Conservation (phyloP, 805 yeast genomes). For the Candida krabiensis region DNA sequence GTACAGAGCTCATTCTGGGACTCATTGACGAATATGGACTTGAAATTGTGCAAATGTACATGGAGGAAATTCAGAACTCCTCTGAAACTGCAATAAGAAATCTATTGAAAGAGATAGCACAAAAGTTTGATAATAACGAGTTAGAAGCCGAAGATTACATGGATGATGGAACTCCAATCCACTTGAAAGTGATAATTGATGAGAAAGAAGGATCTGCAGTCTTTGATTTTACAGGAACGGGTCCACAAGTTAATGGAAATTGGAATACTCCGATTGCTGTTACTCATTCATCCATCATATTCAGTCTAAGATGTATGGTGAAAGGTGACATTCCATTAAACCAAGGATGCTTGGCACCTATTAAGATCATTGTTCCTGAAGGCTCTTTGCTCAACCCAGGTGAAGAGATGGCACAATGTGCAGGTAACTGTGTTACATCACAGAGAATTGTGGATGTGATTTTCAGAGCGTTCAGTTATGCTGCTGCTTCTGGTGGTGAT, state of each 20-base stretch:
- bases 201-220: constrained; percentile 41
- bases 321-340: constrained; percentile 53
- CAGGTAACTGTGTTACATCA: constrained; percentile 68
- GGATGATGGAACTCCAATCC: constrained; percentile 52
- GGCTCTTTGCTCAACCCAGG: constrained; percentile 34
- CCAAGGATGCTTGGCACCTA: constrained; percentile 45
- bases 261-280: constrained; percentile 57
- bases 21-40: constrained; percentile 44
- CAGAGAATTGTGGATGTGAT: constrained; percentile 85
- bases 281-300: constrained; percentile 54
- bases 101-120: constrained; percentile 46
- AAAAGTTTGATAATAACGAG: constrained; percentile 22
- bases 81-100: constrained; percentile 68
- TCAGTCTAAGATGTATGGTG: constrained; percentile 49
- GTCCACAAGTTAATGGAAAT: constrained; percentile 50
- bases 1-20: constrained; percentile 43
- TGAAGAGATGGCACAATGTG: constrained; percentile 42
- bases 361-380: constrained; percentile 28
- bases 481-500: constrained; percentile 89
- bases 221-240: constrained; percentile 54
- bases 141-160: constrained; percentile 45
- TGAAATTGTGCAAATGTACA: constrained; percentile 44
- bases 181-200: constrained; percentile 41
- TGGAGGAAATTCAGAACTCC: constrained; percentile 71
- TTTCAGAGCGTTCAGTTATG: constrained; percentile 73